A percentile compares a stretch with the other conserved stretches of the same genome.
phyloP scores from a whole-genome alignment of 495 filamentous ascomycete species.

The Trichoderma virens region DNA sequence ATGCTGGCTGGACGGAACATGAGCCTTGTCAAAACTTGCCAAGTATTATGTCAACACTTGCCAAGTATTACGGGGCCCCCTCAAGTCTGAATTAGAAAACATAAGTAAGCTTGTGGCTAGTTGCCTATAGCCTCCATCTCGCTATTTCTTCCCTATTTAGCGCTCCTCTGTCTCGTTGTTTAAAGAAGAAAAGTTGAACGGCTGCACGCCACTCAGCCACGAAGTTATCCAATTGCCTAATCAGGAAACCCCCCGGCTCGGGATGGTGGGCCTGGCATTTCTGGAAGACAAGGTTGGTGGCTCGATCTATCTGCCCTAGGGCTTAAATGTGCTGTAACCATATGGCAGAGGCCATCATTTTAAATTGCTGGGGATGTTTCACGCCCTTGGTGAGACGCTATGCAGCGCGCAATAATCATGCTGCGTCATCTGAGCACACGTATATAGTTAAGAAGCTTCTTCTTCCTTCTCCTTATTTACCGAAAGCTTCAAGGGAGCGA shows the following conservation, averaged over 20 bases:
- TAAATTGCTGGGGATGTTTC: background rate
- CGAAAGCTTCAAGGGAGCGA: too few species aligned
- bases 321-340: background rate
- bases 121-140: too few species aligned
- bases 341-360: background rate
- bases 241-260: background rate
- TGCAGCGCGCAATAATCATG: background rate
- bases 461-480: background rate
- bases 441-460: background rate
- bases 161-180: background rate
- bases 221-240: conserved; percentile 7
- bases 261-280: background rate
- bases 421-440: background rate
- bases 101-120: too few species aligned
- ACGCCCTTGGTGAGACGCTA: too few species aligned
- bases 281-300: background rate
- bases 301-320: background rate
- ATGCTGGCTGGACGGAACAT: too few species aligned
- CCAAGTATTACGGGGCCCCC: too few species aligned
- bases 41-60: too few species aligned
- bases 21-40: too few species aligned
- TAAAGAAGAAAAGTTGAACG: background rate
- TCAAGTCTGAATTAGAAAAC: too few species aligned
- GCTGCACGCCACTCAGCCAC: background rate
- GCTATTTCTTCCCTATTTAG: too few species aligned